These are phyloP conservation scores for Apiospora rasikravindrae DNA, from an alignment of 2,329 filamentous ascomycete genomes.

Conservation along the genomic window DNA sequence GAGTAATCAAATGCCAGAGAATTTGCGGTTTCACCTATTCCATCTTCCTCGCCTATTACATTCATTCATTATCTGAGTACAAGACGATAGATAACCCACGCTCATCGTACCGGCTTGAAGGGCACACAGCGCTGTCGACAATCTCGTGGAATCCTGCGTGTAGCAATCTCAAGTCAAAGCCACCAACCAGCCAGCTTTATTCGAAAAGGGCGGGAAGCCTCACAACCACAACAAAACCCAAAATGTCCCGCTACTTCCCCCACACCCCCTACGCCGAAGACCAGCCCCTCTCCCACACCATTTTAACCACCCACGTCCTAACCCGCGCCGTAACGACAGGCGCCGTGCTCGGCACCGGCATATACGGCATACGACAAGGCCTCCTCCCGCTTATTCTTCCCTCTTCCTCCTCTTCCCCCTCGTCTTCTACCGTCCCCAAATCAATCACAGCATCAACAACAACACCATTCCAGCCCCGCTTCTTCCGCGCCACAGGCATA, in stretches of 20 bases:
- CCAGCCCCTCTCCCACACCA: conserved; percentile 57
- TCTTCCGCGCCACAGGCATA: conserved; percentile 52
- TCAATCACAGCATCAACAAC: not conserved
- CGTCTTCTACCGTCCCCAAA: conserved; percentile 24
- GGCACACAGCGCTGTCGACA: no score
- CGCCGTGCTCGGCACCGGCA: conserved; percentile 51
- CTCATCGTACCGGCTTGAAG: no score
- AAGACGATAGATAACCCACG: no score
- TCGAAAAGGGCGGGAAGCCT: not conserved
- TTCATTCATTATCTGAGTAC: no score
- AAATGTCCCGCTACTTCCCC: conserved; percentile 61
- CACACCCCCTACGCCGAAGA: conserved; percentile 67
- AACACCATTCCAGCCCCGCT: conserved; percentile 29
- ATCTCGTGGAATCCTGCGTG: no score
- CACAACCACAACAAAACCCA: not conserved
- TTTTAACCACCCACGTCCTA: conserved; percentile 65
- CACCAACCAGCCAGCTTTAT: no score
- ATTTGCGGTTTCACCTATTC: no score
- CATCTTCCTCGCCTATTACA: no score
- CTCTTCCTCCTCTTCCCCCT: conserved; percentile 35
- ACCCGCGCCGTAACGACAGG: conserved; percentile 60
- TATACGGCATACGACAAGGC: conserved; percentile 40
- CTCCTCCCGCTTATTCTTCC: conserved; percentile 20
- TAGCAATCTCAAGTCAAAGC: no score
- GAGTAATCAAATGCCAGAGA: no score